Evolutionary conservation across 164 flowering plant genomes (phyloP).

Genomic region (Chimonanthus praecox): DNA sequence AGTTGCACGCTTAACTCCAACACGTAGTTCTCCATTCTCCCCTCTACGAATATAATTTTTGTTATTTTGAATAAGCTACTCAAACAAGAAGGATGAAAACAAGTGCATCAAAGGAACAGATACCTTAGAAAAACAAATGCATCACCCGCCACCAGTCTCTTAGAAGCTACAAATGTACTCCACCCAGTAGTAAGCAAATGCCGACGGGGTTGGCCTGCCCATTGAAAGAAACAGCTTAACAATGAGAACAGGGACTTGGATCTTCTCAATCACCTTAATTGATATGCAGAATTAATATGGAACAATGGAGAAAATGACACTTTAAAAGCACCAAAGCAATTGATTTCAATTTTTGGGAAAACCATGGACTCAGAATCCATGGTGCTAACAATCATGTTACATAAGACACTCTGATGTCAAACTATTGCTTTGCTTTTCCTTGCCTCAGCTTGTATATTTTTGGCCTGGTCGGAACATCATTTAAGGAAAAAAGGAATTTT

Average conservation of each 20-base stretch:
- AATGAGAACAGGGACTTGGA: background rate
- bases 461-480: too few relatives aligned
- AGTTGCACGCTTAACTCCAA: slow-evolving; percentile 69
- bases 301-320: too few relatives aligned
- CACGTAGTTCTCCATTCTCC: slow-evolving; percentile 72
- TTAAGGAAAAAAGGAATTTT: too few relatives aligned
- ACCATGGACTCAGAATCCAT: too few relatives aligned
- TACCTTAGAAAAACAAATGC: slow-evolving; percentile 92
- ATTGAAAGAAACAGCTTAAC: background rate
- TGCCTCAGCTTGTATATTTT: too few relatives aligned
- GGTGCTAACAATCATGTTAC: too few relatives aligned
- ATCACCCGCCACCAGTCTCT: slow-evolving; percentile 91
- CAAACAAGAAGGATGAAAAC: background rate
- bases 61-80: background rate
- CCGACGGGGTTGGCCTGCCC: slow-evolving; percentile 86
- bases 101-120: background rate
- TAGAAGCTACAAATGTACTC: slow-evolving; percentile 91
- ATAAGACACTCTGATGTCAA: too few relatives aligned
- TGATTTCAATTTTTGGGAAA: too few relatives aligned
- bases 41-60: slow-evolving; percentile 43
- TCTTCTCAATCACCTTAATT: too few relatives aligned
- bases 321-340: too few relatives aligned
- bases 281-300: too few relatives aligned
- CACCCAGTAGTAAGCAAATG: slow-evolving; percentile 97
- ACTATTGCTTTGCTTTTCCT: too few relatives aligned